Conservation (phyloP, 768 basidiomycete genomes). For the Ramaria sp. region DNA sequence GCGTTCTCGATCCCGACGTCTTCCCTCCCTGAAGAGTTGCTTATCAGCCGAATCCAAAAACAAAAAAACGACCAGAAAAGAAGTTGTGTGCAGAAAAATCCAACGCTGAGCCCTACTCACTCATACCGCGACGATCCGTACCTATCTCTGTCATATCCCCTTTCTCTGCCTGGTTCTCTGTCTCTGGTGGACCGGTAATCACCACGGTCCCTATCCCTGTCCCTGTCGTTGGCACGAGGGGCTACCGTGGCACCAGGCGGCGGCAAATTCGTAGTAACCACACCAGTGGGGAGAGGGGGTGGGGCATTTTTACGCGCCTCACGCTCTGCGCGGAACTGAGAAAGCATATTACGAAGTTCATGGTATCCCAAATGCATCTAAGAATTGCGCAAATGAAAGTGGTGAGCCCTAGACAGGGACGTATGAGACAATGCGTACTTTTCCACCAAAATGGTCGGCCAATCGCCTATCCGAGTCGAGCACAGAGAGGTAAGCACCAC, state of each 20-base stretch:
- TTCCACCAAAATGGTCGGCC: conserved; percentile 99
- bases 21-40: conserved; percentile 39
- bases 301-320: conserved; percentile 64
- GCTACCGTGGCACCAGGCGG: conserved; percentile 23
- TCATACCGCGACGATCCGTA: conserved; percentile 57
- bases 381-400: background rate
- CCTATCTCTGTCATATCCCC: conserved; percentile 48
- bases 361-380: conserved; percentile 99
- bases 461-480: conserved; percentile 96
- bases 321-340: conserved; percentile 84
- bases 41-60: conserved; percentile 13
- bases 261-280: conserved; percentile 19
- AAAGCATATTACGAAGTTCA: conserved; percentile 89
- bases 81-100: background rate
- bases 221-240: conserved; percentile 12
- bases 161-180: conserved; percentile 17
- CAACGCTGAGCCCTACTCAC: conserved; percentile 25
- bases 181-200: conserved; percentile 54
- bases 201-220: conserved; percentile 27
- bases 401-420: background rate
- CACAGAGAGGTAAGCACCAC: conserved; percentile 97
- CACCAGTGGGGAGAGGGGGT: conserved; percentile 24
- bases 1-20: conserved; percentile 58
- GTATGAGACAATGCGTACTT: conserved; percentile 44
- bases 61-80: conserved; percentile 5